Base-by-base conservation (phyloP, 805 yeast species). In the Yarrowia divulgata region DNA sequence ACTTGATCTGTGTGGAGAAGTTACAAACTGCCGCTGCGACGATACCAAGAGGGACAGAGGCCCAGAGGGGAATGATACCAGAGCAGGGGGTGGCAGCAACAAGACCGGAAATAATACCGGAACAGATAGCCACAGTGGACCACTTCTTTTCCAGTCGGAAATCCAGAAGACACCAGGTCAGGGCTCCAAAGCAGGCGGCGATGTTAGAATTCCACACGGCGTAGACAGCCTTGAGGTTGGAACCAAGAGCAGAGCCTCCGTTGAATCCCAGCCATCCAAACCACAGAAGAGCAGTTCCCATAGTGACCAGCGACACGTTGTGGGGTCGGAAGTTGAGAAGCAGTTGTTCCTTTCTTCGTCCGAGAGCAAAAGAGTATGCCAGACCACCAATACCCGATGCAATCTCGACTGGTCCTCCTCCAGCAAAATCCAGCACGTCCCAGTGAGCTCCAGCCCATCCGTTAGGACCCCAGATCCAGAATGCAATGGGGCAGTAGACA, bases 11-110 rank as follows among this genome's bases (percentile, higher is more conserved):
- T 58, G 98, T 94, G 69, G 97, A 82, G 75, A 90, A 90, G 82
- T 94, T 94, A 85, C 98, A 95, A 43, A 89, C 86, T 12, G 89
- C 79, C 48, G 97, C 97, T 0, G 97, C 83, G 1, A 86, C 85
- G 45, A 91, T 82, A 3, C 98, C 98, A 71, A 93, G 85, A 19
- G 93, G 82, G 6, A 93, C 89, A 2, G 97, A 90, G 2, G 93
- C 97, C 90, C 97, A 95, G 68, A 92, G 80, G 0, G 98, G 93
- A 71, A 95, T 91, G 75, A 88, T 83, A 34, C 98, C 99, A 8
- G 97, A 89, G 29, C 96, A 86, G 18, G 99, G 98, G 0, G 99
- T 94, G 1, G 98, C 98, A 2, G 98, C 98, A 13, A 94, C 98
- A 29, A 94, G 85, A 3, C 98, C 99, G 13, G 97, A 92, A 76